These are phyloP conservation scores for Aphanomyces cochlioides DNA, from an alignment of 352 stramenopile genomes.

Conservation along the genomic window DNA sequence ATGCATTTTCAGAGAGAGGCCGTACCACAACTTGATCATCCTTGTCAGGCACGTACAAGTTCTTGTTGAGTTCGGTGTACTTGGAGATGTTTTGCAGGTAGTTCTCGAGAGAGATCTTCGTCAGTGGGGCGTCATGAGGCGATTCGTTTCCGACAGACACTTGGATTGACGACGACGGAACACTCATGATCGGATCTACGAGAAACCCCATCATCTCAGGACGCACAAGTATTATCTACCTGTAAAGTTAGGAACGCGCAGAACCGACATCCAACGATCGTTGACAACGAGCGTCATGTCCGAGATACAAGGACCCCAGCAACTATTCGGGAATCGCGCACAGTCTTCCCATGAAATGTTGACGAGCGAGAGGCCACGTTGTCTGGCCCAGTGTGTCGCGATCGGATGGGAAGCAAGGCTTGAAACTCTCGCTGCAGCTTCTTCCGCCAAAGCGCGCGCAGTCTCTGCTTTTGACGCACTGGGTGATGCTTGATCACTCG, in stretches of 20 bases:
- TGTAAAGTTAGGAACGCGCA: constrained; percentile 19
- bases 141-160: constrained; percentile 25
- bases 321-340: constrained; percentile 10
- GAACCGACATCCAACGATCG: constrained; percentile 24
- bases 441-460: too few relatives aligned
- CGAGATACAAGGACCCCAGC: constrained; percentile 25
- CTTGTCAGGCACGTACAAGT: constrained; percentile 1
- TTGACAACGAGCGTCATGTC: constrained; percentile 27
- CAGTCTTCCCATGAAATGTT: constrained; percentile 28
- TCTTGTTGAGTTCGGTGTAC: constrained; percentile 19
- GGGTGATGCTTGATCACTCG: too few relatives aligned
- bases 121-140: constrained; percentile 6
- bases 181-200: constrained; percentile 28
- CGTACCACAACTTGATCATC: constrained; percentile 20
- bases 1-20: not conserved
- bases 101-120: constrained; percentile 5
- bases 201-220: not conserved
- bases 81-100: constrained; percentile 23
- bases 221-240: not conserved
- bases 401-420: too few relatives aligned
- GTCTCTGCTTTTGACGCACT: too few relatives aligned
- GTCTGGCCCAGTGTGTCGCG: constrained; percentile 2
- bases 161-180: constrained; percentile 4
- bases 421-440: too few relatives aligned
- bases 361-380: constrained; percentile 3